Base-by-base conservation (phyloP, 2,329 filamentous ascomycete species). In the Calonectria fujianensis region DNA sequence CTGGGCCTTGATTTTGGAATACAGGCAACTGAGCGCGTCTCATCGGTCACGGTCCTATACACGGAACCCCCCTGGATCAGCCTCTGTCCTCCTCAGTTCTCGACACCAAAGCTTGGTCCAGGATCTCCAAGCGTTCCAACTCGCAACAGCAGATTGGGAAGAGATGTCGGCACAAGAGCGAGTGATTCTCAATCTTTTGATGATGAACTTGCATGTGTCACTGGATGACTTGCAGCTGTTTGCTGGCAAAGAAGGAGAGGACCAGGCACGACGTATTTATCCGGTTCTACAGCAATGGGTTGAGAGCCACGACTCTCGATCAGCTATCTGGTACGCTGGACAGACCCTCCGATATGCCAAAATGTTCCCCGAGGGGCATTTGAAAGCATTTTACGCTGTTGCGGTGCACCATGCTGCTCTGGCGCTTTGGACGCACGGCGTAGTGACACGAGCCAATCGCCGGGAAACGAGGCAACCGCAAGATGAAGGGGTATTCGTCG, bases 361-460 rank as follows among this genome's bases (percentile, higher is more conserved):
- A 79, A 74, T 85, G 63, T 89, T 93, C 63, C 88, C 91, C 0
- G 82, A 85, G 2, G 87, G 88, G 0, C 86, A 89, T 14, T 83
- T 94, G 4, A 90, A 91, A 54, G 91, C 93, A 75, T 94, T 95
- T 81, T 90, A 91, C 75, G 92, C 93, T 0, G 90, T 95, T 9
- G 91, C 90, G 0, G 89, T 94, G 0, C 94, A 94, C 80, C 93
- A 95, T 80, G 93, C 92, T 5, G 89, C 90, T 16, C 85, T 95
- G 6, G 90, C 91, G 0, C 85, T 95, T 51, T 95, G 94, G 94
- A 90, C 90, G 0, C 94, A 93, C 77, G 92, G 93, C 0, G 90
- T 94, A 0, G 87, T 93, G 8, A 87, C 85, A 27, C 84, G 85
- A 75, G 87, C 89, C 18, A 82, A 79, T 64, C 78, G 80, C 11